Percentiles rank a stretch among this genome's conserved stretches.
These are phyloP conservation scores for Nicotiana noctiflora DNA, from an alignment of 257 asterid genomes.

Conservation along the genomic window DNA sequence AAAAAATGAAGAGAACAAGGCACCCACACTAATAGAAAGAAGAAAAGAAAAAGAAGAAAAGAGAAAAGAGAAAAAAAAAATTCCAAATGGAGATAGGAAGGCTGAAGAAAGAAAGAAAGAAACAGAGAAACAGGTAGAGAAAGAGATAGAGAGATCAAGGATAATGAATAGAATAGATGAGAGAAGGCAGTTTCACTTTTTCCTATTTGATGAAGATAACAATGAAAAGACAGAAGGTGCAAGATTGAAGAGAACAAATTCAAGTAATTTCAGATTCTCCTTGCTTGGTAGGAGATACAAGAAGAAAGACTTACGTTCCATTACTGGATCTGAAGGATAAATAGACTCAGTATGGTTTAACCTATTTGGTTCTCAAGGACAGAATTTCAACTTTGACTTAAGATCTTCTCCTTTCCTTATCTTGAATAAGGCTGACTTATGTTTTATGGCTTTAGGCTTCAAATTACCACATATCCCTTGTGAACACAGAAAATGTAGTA, in stretches of 20 bases:
- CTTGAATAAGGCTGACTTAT: neutral
- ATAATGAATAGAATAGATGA: neutral
- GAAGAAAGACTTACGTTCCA: neutral
- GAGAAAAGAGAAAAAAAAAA: neutral
- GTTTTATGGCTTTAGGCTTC: neutral
- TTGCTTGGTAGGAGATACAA: conserved; percentile 2
- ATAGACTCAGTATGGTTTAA: neutral
- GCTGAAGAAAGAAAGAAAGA: neutral
- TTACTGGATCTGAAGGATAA: neutral
- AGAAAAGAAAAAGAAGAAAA: neutral
- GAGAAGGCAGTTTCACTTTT: conserved; percentile 1
- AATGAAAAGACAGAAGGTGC: neutral
- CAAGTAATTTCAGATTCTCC: conserved; percentile 3
- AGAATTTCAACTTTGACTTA: neutral
- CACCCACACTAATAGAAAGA: neutral
- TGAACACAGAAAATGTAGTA: neutral
- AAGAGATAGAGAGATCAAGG: neutral
- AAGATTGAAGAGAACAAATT: neutral
- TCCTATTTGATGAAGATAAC: neutral
- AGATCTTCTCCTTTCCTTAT: conserved; percentile 1
- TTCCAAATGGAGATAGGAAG: neutral
- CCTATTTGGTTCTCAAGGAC: neutral
- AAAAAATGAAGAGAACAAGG: neutral
- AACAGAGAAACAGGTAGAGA: neutral
- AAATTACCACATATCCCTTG: neutral